Evolutionary conservation across 306 rosid species (phyloP).

Genomic region (Gastrolobium bilobum): DNA sequence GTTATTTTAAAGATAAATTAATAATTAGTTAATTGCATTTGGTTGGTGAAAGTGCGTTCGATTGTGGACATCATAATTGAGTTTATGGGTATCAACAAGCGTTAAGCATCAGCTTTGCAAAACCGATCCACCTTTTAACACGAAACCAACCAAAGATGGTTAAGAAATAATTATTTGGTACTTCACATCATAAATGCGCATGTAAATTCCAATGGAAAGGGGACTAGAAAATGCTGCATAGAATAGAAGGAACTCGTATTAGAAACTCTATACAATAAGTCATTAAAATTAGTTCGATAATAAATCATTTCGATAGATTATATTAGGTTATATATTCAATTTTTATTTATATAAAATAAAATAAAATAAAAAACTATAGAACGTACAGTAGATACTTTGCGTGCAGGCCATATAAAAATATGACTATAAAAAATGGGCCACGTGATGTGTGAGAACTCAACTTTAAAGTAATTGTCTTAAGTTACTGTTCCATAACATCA

Average conservation of each 20-base stretch:
- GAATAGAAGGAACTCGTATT: not conserved
- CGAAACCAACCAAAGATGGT: constrained; percentile 38
- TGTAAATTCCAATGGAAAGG: constrained; percentile 1
- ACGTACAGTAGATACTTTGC: not conserved
- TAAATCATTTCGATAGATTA: too few relatives aligned
- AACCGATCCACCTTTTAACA: constrained; percentile 31
- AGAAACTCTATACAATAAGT: not conserved
- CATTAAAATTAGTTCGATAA: too few relatives aligned
- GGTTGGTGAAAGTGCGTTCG: constrained; percentile 35
- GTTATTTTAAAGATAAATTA: constrained; percentile 28
- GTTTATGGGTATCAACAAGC: constrained; percentile 28
- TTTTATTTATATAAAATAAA: too few relatives aligned
- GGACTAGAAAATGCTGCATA: not conserved
- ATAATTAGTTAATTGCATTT: constrained; percentile 14
- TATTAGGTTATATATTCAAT: too few relatives aligned
- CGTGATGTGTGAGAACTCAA: not conserved
- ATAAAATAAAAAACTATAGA: not conserved
- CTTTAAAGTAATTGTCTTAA: constrained; percentile 1
- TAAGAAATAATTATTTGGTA: constrained; percentile 34
- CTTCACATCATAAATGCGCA: not conserved
- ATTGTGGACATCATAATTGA: constrained; percentile 46
- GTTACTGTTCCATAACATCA: not conserved
- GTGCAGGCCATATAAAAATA: not conserved
- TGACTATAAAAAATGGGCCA: constrained; percentile 13
- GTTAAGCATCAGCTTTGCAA: constrained; percentile 28